These are phyloP conservation scores for Globisporangium spiculum DNA, from an alignment of 352 stramenopile genomes.

Conservation along the genomic window DNA sequence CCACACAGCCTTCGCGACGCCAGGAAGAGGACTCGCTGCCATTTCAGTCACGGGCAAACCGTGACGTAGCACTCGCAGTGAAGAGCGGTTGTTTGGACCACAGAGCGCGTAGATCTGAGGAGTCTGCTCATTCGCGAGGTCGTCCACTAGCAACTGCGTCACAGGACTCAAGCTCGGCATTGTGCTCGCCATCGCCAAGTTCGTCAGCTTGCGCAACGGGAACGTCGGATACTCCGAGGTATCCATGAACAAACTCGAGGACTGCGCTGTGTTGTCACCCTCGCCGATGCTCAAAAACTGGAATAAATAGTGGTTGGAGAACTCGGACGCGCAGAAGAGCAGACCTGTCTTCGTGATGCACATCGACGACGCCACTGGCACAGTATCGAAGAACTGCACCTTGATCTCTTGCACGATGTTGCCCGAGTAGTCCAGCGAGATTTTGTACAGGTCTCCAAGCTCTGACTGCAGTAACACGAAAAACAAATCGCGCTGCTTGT, in stretches of 20 bases:
- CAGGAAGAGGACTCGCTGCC: conserved; percentile 94
- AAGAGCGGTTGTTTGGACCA: conserved; percentile 91
- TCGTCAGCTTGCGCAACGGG: conserved; percentile 84
- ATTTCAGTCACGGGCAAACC: conserved; percentile 96
- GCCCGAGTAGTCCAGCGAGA: conserved; percentile 90
- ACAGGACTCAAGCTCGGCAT: conserved; percentile 91
- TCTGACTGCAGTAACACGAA: conserved; percentile 98
- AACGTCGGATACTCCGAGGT: conserved; percentile 64
- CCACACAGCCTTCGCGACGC: conserved; percentile 94
- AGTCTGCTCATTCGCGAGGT: conserved; percentile 94
- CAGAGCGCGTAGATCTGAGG: conserved; percentile 97
- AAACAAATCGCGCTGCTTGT: conserved; percentile 95
- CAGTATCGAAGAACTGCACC: conserved; percentile 96
- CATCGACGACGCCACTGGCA: conserved; percentile 92
- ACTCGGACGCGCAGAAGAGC: conserved; percentile 96
- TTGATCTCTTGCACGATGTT: conserved; percentile 84
- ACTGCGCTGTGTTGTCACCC: conserved; percentile 79
- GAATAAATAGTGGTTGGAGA: conserved; percentile 98
- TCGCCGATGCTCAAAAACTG: conserved; percentile 97
- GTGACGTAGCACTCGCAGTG: conserved; percentile 95
- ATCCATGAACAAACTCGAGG: conserved; percentile 73
- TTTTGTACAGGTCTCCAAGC: conserved; percentile 98
- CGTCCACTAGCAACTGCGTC: conserved; percentile 94
- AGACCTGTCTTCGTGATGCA: conserved; percentile 98
- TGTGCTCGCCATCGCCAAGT: conserved; percentile 77